phyloP scores from a whole-genome alignment of 2,329 filamentous ascomycete species.

The Ceratocystis cubensis region DNA sequence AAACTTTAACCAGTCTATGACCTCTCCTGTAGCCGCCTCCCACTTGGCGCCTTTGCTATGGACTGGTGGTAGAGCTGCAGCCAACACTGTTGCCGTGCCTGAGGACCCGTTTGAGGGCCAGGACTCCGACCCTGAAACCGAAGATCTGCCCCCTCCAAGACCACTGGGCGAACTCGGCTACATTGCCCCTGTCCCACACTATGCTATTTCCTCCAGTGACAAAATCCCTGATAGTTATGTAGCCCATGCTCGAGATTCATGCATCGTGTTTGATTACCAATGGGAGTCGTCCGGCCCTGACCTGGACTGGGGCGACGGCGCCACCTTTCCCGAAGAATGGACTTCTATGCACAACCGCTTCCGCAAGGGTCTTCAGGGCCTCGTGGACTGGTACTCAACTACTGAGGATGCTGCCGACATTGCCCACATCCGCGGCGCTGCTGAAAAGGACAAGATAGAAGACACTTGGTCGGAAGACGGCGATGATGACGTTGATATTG shows the following conservation, averaged over 20 bases:
- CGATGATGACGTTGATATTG: constrained; percentile 50
- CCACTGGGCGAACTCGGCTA: constrained; percentile 36
- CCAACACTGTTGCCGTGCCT: constrained; percentile 11
- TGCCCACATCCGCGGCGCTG: constrained; percentile 31
- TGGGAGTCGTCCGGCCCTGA: constrained; percentile 84
- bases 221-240: constrained; percentile 82
- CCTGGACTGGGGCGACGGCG: constrained; percentile 75
- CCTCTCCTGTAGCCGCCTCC: constrained; percentile 13
- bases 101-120: constrained; percentile 19
- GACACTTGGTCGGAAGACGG: constrained; percentile 29
- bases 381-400: constrained; percentile 71
- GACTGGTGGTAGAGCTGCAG: constrained; percentile 15
- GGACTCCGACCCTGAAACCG: constrained; percentile 13
- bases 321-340: constrained; percentile 87
- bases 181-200: constrained; percentile 63
- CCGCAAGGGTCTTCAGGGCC: constrained; percentile 59
- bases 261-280: constrained; percentile 76
- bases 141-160: constrained; percentile 24
- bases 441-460: constrained; percentile 26
- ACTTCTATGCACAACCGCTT: constrained; percentile 88
- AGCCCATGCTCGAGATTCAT: constrained; percentile 77
- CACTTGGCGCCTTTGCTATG: constrained; percentile 17
- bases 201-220: constrained; percentile 67
- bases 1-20: constrained; percentile 28
- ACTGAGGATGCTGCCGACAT: constrained; percentile 40